A percentile compares a stretch with the other conserved stretches of the same genome.
These are phyloP conservation scores for Boletus sensibilis DNA, from an alignment of 768 basidiomycete species.

Conservation along the genomic window DNA sequence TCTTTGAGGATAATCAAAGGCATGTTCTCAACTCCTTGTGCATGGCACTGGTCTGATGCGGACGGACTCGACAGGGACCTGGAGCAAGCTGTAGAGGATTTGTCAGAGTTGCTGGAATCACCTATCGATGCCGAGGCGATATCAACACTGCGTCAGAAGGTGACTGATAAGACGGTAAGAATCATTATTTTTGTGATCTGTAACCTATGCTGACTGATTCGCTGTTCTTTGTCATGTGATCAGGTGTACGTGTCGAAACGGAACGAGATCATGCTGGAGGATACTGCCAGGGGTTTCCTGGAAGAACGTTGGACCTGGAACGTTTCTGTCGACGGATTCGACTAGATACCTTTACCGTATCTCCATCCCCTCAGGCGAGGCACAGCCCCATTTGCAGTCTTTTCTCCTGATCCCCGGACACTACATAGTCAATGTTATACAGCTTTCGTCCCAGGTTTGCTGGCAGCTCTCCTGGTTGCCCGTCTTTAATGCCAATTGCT, in stretches of 20 bases:
- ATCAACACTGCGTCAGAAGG: constrained; percentile 78
- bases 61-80: constrained; percentile 59
- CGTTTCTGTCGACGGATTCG: constrained; percentile 65
- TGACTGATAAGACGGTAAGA: constrained; percentile 91
- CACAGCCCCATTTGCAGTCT: neutral
- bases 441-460: neutral
- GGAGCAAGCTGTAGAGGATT: constrained; percentile 91
- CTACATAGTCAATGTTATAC: neutral
- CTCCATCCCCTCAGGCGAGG: neutral
- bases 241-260: constrained; percentile 95
- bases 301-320: constrained; percentile 90
- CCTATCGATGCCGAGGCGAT: constrained; percentile 86
- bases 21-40: constrained; percentile 28
- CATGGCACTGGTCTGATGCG: neutral
- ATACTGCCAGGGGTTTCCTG: constrained; percentile 86
- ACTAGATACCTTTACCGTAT: constrained; percentile 31
- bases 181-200: neutral
- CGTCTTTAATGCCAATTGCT: constrained; percentile 2
- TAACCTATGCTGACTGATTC: neutral
- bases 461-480: constrained; percentile 3
- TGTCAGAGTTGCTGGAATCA: constrained; percentile 90
- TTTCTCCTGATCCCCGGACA: constrained; percentile 2
- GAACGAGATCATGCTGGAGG: constrained; percentile 92
- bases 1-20: constrained; percentile 98
- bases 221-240: neutral